Conservation (phyloP, 768 basidiomycete species). For the Podaxis sp. region DNA sequence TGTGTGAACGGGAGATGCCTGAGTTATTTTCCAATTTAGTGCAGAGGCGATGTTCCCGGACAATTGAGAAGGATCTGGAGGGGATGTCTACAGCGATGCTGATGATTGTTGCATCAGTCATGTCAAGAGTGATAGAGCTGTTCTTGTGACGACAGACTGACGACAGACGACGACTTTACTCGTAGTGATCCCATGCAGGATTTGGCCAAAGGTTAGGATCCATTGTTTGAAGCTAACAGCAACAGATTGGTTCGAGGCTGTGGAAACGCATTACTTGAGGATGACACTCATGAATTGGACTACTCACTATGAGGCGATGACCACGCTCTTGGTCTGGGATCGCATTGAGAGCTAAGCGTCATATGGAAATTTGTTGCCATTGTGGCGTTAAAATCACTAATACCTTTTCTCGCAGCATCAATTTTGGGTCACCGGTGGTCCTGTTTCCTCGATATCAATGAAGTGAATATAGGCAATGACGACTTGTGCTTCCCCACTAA, state of each 20-base stretch:
- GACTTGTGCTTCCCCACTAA: background rate
- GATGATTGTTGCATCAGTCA: constrained; percentile 10
- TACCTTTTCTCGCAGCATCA: background rate
- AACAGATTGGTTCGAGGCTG: background rate
- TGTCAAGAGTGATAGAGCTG: background rate
- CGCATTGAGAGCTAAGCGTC: background rate
- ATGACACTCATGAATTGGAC: too few relatives aligned
- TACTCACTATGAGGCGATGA: background rate
- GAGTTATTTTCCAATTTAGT: background rate
- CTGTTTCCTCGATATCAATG: background rate
- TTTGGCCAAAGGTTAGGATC: background rate
- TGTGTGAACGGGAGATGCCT: background rate
- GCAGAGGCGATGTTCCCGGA: background rate
- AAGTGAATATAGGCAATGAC: background rate
- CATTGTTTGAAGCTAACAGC: background rate
- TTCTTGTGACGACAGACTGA: background rate
- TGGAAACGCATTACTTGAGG: too few relatives aligned
- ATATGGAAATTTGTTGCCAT: background rate
- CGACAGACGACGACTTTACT: background rate
- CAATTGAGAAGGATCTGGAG: background rate
- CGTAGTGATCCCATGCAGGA: too few relatives aligned
- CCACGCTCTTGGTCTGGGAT: background rate
- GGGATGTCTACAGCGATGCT: background rate
- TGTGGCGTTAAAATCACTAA: background rate
- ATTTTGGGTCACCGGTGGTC: background rate